phyloP scores from a whole-genome alignment of 495 filamentous ascomycete genomes.

The Delitschia confertaspora region DNA sequence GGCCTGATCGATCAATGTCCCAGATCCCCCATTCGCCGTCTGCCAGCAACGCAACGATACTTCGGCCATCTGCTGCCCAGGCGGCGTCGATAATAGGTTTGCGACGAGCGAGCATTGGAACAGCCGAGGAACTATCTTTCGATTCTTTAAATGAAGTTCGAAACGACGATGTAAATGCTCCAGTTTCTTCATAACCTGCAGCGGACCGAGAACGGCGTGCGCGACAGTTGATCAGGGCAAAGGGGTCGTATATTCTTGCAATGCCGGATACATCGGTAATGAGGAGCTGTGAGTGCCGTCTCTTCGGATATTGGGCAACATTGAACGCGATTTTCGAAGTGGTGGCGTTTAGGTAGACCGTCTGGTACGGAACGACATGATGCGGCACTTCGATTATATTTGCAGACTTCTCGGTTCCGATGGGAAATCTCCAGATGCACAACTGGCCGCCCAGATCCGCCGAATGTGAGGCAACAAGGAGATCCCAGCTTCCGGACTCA shows the following conservation, averaged over 20 bases:
- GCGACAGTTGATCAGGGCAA: constrained; percentile 5
- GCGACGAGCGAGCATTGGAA: constrained; percentile 34
- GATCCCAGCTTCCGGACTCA: constrained; percentile 39
- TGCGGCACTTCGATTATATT: background rate
- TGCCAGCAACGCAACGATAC: constrained; percentile 63
- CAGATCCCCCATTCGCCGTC: constrained; percentile 94
- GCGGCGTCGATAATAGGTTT: constrained; percentile 73
- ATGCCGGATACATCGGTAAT: constrained; percentile 58
- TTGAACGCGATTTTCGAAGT: constrained; percentile 66
- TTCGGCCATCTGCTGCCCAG: constrained; percentile 74
- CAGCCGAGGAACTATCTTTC: background rate
- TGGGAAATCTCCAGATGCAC: constrained; percentile 46
- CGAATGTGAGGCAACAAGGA: constrained; percentile 55
- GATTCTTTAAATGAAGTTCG: constrained; percentile 11
- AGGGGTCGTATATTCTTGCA: constrained; percentile 54
- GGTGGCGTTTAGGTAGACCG: constrained; percentile 48
- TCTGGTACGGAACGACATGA: constrained; percentile 18
- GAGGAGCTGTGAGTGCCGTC: constrained; percentile 53
- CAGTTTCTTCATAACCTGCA: constrained; percentile 9
- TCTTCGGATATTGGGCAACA: constrained; percentile 50
- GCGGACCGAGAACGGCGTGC: constrained; percentile 4
- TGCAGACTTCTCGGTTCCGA: constrained; percentile 25
- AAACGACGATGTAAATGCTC: constrained; percentile 30
- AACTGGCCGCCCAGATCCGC: constrained; percentile 57
- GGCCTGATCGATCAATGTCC: constrained; percentile 67